A percentile compares a stretch with the other conserved stretches of the same genome.
These are phyloP conservation scores for Aureobasidium sp. DNA, from an alignment of 2,329 filamentous ascomycete genomes.

Conservation along the genomic window DNA sequence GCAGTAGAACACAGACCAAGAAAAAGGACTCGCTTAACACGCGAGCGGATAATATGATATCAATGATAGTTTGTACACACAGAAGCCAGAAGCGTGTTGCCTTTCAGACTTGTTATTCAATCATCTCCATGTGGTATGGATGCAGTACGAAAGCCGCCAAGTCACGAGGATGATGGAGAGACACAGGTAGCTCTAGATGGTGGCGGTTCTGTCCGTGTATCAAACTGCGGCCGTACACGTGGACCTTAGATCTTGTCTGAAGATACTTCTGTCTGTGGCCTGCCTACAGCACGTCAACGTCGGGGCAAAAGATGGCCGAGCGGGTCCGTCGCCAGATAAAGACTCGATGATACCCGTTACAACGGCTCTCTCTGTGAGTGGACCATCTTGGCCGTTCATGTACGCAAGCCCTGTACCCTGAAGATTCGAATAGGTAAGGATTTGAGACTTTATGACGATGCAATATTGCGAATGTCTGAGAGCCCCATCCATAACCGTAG, in stretches of 20 bases:
- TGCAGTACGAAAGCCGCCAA: not conserved
- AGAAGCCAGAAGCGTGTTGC: not conserved
- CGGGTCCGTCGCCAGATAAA: constrained; percentile 1
- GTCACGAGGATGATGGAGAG: not conserved
- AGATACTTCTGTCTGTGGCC: constrained; percentile 6
- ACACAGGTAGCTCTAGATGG: constrained; percentile 4
- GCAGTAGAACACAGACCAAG: not conserved
- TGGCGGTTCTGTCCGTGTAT: constrained; percentile 2
- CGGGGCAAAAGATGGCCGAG: not conserved
- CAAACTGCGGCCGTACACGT: constrained; percentile 1
- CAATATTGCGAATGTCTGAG: constrained; percentile 19
- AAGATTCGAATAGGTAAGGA: constrained; percentile 5
- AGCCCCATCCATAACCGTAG: not conserved
- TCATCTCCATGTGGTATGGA: not conserved
- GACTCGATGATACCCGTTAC: constrained; percentile 10
- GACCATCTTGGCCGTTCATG: not conserved
- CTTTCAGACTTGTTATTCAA: not conserved
- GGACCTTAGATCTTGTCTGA: constrained; percentile 10
- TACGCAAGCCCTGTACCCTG: not conserved
- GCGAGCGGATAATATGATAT: not conserved
- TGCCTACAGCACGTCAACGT: not conserved
- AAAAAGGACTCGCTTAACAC: not conserved
- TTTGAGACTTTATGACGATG: constrained; percentile 17
- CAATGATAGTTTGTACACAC: not conserved
- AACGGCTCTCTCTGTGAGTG: not conserved